Percentiles rank a stretch among this genome's conserved stretches.
Conservation (phyloP, 2,329 filamentous ascomycete species). For the Aspergillus tanneri region DNA sequence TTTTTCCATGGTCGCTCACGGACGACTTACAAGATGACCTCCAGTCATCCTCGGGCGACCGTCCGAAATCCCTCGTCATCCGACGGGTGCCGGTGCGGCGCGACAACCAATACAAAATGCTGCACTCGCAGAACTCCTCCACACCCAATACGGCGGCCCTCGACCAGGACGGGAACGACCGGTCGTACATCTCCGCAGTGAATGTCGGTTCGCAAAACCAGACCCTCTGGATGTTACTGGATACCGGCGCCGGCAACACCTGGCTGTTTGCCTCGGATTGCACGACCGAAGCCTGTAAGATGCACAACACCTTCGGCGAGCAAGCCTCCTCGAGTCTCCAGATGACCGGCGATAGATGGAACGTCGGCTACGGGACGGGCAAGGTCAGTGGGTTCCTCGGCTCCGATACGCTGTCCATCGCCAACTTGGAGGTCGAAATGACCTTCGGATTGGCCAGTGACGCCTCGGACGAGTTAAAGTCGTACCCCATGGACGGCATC, state of each 20-base stretch:
- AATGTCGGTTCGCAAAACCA: conserved; percentile 51
- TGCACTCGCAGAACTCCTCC: conserved; percentile 40
- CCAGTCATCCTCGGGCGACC: background rate
- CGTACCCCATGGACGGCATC: conserved; percentile 85
- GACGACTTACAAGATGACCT: background rate
- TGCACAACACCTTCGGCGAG: conserved; percentile 69
- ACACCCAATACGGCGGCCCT: conserved; percentile 51
- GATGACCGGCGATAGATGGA: conserved; percentile 56
- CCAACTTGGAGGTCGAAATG: conserved; percentile 62
- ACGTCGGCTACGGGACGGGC: conserved; percentile 74
- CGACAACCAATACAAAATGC: conserved; percentile 50
- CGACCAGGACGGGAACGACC: conserved; percentile 55
- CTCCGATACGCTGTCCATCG: conserved; percentile 66
- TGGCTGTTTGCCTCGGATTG: conserved; percentile 81
- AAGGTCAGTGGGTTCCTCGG: conserved; percentile 66
- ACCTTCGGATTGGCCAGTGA: conserved; percentile 70
- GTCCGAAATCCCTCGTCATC: background rate
- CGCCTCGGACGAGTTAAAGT: conserved; percentile 70
- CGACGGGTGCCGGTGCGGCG: conserved; percentile 31
- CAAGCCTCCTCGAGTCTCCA: conserved; percentile 65
- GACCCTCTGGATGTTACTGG: conserved; percentile 54
- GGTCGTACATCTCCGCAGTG: conserved; percentile 55
- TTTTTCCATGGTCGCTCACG: conserved; percentile 3
- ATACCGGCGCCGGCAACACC: conserved; percentile 62
- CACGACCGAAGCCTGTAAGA: conserved; percentile 61